phyloP scores from a whole-genome alignment of 768 basidiomycete genomes.

The Psilocybe sp. region DNA sequence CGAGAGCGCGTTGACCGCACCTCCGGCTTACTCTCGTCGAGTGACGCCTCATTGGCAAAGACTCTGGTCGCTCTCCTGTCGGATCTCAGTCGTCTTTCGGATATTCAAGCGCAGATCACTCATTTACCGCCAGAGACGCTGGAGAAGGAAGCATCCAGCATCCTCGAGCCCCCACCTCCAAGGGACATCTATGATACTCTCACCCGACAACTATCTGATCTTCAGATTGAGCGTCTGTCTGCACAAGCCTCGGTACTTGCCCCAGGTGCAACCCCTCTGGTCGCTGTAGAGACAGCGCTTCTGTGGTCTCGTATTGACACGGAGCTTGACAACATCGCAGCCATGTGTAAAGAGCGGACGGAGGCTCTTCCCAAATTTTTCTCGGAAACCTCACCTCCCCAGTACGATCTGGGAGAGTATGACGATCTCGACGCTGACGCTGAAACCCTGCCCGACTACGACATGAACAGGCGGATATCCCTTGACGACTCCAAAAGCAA shows the following conservation, averaged over 20 bases:
- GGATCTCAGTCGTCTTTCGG: slow-evolving; percentile 64
- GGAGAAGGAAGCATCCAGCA: slow-evolving; percentile 10
- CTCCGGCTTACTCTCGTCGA: slow-evolving; percentile 37
- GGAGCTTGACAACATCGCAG: slow-evolving; percentile 65
- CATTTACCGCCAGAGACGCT: slow-evolving; percentile 12
- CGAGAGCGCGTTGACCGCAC: slow-evolving; percentile 49
- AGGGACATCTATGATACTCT: slow-evolving; percentile 57
- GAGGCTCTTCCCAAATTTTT: slow-evolving; percentile 29
- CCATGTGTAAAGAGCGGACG: slow-evolving; percentile 63
- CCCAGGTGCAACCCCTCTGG: slow-evolving; percentile 40
- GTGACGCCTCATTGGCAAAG: slow-evolving; percentile 62
- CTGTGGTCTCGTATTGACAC: slow-evolving; percentile 76
- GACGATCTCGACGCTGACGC: slow-evolving; percentile 29
- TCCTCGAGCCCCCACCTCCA: slow-evolving; percentile 23
- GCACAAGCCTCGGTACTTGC: slow-evolving; percentile 34
- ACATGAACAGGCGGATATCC: slow-evolving; percentile 33
- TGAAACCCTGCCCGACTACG: slow-evolving; percentile 57
- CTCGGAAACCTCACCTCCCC: slow-evolving; percentile 41
- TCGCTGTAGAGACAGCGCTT: slow-evolving; percentile 57
- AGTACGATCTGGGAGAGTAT: slow-evolving; percentile 55
- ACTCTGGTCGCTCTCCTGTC: slow-evolving; percentile 68
- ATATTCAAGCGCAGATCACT: slow-evolving; percentile 29
- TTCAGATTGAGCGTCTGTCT: slow-evolving; percentile 57
- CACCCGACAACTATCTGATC: slow-evolving; percentile 62
- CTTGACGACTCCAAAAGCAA: slow-evolving; percentile 35